These are phyloP conservation scores for Penicillium sp. DNA, from an alignment of 2,329 filamentous ascomycete genomes.

Conservation along the genomic window DNA sequence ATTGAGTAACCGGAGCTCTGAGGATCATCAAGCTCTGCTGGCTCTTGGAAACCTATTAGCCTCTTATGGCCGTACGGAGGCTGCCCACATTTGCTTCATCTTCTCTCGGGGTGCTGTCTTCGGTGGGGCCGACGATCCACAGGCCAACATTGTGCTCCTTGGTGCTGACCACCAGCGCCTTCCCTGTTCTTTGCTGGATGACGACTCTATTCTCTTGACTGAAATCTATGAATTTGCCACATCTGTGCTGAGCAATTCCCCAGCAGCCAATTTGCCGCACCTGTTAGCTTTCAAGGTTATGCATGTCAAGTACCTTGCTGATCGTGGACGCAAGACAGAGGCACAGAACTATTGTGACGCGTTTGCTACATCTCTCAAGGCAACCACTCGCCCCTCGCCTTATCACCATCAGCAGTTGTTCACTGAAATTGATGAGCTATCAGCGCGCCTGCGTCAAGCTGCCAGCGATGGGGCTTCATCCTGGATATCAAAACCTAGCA, in stretches of 20 bases:
- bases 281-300: conserved; percentile 88
- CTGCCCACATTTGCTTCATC: conserved; percentile 90
- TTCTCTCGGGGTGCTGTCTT: conserved; percentile 77
- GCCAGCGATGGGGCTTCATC: conserved; percentile 78
- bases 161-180: conserved; percentile 78
- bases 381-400: conserved; percentile 78
- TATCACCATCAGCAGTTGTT: conserved; percentile 82
- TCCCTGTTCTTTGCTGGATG: conserved; percentile 70
- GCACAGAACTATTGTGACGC: conserved; percentile 90
- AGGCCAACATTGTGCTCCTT: conserved; percentile 76
- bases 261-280: conserved; percentile 68
- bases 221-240: conserved; percentile 93
- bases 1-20: conserved; percentile 79
- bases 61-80: conserved; percentile 84
- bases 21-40: conserved; percentile 74
- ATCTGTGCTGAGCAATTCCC: conserved; percentile 64
- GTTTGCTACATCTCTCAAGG: conserved; percentile 72
- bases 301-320: conserved; percentile 79
- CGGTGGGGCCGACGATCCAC: conserved; percentile 78
- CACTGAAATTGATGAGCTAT: conserved; percentile 76
- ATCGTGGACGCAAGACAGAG: conserved; percentile 77
- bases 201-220: conserved; percentile 87
- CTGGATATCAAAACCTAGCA: conserved; percentile 92
- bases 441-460: conserved; percentile 78
- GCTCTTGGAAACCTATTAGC: conserved; percentile 79